Evolutionary conservation across 1,139 yeast species (phyloP).

Genomic region (Starmera stellimalicola): DNA sequence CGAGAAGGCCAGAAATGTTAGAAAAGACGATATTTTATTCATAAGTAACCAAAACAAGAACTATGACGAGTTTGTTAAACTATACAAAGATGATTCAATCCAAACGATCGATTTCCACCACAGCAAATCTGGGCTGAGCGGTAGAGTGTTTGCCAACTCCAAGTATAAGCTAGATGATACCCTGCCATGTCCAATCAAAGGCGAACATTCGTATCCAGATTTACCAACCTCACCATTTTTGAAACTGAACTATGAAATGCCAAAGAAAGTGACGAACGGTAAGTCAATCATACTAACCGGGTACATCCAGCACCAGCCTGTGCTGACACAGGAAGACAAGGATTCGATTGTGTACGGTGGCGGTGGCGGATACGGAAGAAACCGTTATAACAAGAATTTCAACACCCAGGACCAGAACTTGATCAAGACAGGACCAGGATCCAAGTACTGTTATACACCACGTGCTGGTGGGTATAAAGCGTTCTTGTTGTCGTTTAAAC

Average conservation of each 20-base stretch:
- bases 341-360: conserved; percentile 42
- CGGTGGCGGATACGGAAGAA: background rate
- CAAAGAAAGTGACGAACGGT: conserved; percentile 38
- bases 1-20: conserved; percentile 64
- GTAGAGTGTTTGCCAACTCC: conserved; percentile 39
- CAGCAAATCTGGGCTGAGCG: conserved; percentile 55
- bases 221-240: conserved; percentile 48
- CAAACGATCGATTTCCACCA: conserved; percentile 34
- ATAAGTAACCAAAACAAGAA: conserved; percentile 45
- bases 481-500: conserved; percentile 9
- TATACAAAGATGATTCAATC: conserved; percentile 23
- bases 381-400: conserved; percentile 10
- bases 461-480: conserved; percentile 18
- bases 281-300: conserved; percentile 87
- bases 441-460: conserved; percentile 11
- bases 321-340: conserved; percentile 60
- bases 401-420: conserved; percentile 8
- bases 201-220: conserved; percentile 38
- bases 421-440: conserved; percentile 16
- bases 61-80: conserved; percentile 20
- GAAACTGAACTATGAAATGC: conserved; percentile 51
- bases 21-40: conserved; percentile 51
- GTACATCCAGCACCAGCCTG: conserved; percentile 50
- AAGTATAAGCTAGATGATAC: conserved; percentile 39
- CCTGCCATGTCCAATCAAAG: conserved; percentile 51